A percentile compares a stretch with the other conserved stretches of the same genome.
Conservation (phyloP, 257 asterid genomes). For the Solanum chaucha region DNA sequence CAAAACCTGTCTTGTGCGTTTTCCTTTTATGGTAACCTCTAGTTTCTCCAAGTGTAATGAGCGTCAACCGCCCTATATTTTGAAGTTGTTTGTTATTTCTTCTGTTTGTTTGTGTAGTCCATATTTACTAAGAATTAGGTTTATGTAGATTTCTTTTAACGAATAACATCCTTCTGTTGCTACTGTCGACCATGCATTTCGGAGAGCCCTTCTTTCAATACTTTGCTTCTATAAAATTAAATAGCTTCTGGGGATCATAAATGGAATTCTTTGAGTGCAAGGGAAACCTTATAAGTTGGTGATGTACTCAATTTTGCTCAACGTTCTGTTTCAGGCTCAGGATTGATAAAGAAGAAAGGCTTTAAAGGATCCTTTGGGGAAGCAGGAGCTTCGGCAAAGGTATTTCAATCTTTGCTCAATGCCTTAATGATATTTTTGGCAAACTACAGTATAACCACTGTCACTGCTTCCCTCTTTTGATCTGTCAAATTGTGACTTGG, state of each 20-base stretch:
- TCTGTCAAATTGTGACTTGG: neutral
- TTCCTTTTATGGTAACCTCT: neutral
- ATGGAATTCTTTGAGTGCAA: neutral
- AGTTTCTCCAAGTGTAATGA: neutral
- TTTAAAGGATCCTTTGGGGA: slow-evolving; percentile 67
- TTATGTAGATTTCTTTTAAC: neutral
- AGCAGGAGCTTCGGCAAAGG: slow-evolving; percentile 89
- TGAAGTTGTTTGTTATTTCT: neutral
- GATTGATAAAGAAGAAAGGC: slow-evolving; percentile 65
- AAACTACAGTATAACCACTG: neutral
- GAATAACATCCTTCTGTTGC: neutral
- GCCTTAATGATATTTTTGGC: neutral
- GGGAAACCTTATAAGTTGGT: neutral
- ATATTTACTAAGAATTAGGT: neutral
- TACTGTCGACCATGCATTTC: neutral
- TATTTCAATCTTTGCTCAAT: slow-evolving; percentile 2
- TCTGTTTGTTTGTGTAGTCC: neutral
- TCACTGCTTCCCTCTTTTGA: neutral
- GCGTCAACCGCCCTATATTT: neutral
- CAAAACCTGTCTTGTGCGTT: neutral
- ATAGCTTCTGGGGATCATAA: neutral
- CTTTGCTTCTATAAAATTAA: neutral
- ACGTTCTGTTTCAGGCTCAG: slow-evolving; percentile 42
- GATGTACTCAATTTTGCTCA: neutral
- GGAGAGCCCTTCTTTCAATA: neutral